phyloP scores from a whole-genome alignment of 805 yeast genomes.

The Sugiyamaella valdiviana region DNA sequence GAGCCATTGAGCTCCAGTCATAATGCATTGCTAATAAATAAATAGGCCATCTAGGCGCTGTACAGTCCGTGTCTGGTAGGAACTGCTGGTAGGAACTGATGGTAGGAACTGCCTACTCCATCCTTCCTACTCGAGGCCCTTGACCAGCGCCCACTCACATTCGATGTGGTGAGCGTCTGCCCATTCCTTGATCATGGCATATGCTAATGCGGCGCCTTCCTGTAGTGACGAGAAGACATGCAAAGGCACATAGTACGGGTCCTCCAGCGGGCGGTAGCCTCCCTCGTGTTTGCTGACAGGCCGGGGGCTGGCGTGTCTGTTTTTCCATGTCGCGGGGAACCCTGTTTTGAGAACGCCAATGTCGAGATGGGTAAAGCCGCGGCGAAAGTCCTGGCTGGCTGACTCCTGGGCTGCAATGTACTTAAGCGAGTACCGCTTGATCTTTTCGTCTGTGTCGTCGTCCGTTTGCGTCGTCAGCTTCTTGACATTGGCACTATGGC shows the following conservation, averaged over 20 bases:
- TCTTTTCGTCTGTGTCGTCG: slow-evolving; percentile 3
- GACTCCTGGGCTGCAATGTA: slow-evolving; percentile 15
- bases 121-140: slow-evolving; percentile 10
- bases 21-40: background rate
- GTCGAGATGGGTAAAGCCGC: slow-evolving; percentile 25
- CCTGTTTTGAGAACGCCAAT: slow-evolving; percentile 15
- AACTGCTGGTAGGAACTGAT: too few species aligned
- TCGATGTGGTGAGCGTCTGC: slow-evolving; percentile 25
- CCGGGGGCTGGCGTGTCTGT: slow-evolving; percentile 7
- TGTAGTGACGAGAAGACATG: slow-evolving; percentile 34
- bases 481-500: slow-evolving; percentile 12
- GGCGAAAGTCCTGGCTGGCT: slow-evolving; percentile 25
- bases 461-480: background rate
- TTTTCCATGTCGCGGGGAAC: slow-evolving; percentile 22
- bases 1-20: slow-evolving; percentile 32
- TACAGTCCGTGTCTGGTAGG: too few species aligned
- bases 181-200: slow-evolving; percentile 35
- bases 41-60: background rate
- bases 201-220: slow-evolving; percentile 38
- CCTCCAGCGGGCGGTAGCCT: slow-evolving; percentile 31
- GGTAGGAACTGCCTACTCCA: too few species aligned
- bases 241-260: slow-evolving; percentile 33
- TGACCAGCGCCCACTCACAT: slow-evolving; percentile 28
- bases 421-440: slow-evolving; percentile 7
- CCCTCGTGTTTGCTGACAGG: slow-evolving; percentile 23